Conservation (phyloP, 495 filamentous ascomycete genomes). For the Tetracladium marchalianum region DNA sequence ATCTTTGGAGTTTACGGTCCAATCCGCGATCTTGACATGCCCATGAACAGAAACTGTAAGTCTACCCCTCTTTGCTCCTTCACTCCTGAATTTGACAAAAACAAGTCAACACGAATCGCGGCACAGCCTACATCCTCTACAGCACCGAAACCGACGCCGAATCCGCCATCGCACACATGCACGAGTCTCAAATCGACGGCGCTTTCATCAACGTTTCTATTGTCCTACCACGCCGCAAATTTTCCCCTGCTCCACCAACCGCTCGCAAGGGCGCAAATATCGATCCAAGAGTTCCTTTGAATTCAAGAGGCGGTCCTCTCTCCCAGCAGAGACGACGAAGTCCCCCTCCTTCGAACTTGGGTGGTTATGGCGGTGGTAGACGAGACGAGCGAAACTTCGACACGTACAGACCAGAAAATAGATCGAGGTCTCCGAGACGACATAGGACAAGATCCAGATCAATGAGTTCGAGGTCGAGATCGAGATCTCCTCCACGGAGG, state of each 20-base stretch:
- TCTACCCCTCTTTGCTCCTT: neutral
- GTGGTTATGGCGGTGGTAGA: conserved; percentile 19
- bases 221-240: conserved; percentile 71
- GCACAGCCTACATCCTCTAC: conserved; percentile 91
- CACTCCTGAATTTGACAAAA: conserved; percentile 5
- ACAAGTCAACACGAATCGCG: conserved; percentile 82
- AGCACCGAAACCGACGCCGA: conserved; percentile 69
- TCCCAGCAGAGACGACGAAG: conserved; percentile 15
- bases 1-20: conserved; percentile 86
- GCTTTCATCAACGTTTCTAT: conserved; percentile 84
- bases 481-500: conserved; percentile 42
- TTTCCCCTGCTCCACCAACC: conserved; percentile 39
- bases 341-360: conserved; percentile 25
- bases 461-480: conserved; percentile 42
- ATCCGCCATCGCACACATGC: conserved; percentile 90
- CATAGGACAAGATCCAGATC: conserved; percentile 32
- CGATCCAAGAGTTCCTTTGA: conserved; percentile 28
- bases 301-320: too few species aligned
- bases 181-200: conserved; percentile 93
- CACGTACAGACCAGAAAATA: conserved; percentile 40
- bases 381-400: conserved; percentile 36
- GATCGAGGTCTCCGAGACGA: conserved; percentile 34
- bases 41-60: conserved; percentile 79
- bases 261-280: conserved; percentile 39
- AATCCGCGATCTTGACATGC: conserved; percentile 80